Evolutionary conservation across 2,329 filamentous ascomycete species (phyloP).

Genomic region (Furcasterigmium sp.): DNA sequence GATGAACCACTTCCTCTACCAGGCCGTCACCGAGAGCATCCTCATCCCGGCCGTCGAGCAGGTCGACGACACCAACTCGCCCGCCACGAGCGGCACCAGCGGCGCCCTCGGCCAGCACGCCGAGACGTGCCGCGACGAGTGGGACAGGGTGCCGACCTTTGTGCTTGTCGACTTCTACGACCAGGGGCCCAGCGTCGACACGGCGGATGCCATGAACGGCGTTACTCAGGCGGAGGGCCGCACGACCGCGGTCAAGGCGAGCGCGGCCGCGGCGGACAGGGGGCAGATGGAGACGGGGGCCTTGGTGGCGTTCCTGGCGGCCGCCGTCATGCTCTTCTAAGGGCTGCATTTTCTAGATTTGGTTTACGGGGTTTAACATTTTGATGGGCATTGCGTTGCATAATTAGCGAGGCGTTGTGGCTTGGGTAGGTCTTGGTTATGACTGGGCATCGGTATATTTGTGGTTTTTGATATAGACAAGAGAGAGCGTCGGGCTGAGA

Average conservation of each 20-base stretch:
- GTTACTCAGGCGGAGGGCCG: constrained; percentile 35
- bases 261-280: constrained; percentile 11
- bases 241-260: constrained; percentile 14
- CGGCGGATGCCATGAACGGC: constrained; percentile 64
- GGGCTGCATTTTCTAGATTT: constrained; percentile 3
- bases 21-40: constrained; percentile 46
- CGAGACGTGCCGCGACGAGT: constrained; percentile 48
- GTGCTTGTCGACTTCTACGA: constrained; percentile 79
- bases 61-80: constrained; percentile 61
- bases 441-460: too few species aligned
- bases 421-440: too few species aligned
- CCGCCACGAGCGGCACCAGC: constrained; percentile 38
- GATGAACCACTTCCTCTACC: constrained; percentile 77
- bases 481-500: too few species aligned
- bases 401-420: too few species aligned
- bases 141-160: constrained; percentile 63
- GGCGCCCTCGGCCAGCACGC: constrained; percentile 54
- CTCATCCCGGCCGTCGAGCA: constrained; percentile 55
- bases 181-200: constrained; percentile 62
- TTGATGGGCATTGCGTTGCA: not conserved
- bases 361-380: not conserved
- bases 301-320: constrained; percentile 37
- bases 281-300: constrained; percentile 27
- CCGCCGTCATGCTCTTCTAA: constrained; percentile 31
- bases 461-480: too few species aligned